These are phyloP conservation scores for Knoxia roxburghii DNA, from an alignment of 257 asterid species.

Conservation along the genomic window DNA sequence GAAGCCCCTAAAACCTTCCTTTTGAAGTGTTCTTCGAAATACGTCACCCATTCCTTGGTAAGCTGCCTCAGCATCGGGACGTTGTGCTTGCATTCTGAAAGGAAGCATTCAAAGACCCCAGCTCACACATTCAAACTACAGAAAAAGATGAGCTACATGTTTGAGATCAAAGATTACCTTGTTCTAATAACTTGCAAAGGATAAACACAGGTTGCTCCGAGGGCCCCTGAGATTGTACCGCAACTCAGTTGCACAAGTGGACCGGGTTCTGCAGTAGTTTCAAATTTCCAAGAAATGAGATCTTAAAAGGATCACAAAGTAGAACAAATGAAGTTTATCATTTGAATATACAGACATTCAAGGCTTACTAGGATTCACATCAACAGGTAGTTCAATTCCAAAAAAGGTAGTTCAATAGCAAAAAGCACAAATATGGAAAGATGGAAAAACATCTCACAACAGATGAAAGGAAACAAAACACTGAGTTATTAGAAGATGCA, in stretches of 20 bases:
- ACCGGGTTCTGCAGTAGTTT: constrained; percentile 77
- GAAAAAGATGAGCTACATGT: constrained; percentile 1
- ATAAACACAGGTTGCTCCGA: constrained; percentile 94
- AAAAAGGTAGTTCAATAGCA: not conserved
- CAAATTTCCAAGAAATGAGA: constrained; percentile 15
- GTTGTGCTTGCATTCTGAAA: constrained; percentile 94
- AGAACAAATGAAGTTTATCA: not conserved
- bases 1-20: constrained; percentile 81
- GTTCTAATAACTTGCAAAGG: constrained; percentile 96
- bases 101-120: not conserved
- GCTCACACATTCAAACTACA: no score
- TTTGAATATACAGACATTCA: no score
- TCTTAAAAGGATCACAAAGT: not conserved
- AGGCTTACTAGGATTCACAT: not conserved
- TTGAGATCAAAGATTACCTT: constrained; percentile 44
- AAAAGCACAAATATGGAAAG: not conserved
- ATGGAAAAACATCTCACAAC: constrained; percentile 8
- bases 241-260: constrained; percentile 85
- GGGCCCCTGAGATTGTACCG: constrained; percentile 91
- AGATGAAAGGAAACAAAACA: not conserved
- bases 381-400: not conserved
- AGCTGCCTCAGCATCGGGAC: constrained; percentile 25
- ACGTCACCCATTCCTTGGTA: constrained; percentile 69
- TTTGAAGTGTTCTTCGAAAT: constrained; percentile 52
- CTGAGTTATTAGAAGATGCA: constrained; percentile 7